phyloP scores from a whole-genome alignment of 495 filamentous ascomycete species.

The Clohesyomyces aquaticus region DNA sequence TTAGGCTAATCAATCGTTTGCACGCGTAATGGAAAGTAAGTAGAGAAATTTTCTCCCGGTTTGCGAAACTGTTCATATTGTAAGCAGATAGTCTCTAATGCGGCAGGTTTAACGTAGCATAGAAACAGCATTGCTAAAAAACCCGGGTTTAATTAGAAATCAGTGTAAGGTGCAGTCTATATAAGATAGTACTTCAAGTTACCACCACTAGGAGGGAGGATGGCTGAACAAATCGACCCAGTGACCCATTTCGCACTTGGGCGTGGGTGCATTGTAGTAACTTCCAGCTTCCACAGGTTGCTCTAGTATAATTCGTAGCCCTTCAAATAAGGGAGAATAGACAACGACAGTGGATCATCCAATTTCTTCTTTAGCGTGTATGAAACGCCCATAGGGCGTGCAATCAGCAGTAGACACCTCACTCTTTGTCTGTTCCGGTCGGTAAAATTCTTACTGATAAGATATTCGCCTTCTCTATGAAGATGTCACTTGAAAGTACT shows the following conservation, averaged over 20 bases:
- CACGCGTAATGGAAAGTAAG: no score
- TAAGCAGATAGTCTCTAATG: no score
- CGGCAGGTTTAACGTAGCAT: no score
- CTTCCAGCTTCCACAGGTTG: not conserved
- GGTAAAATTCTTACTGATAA: not conserved
- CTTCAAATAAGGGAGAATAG: not conserved
- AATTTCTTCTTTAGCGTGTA: not conserved
- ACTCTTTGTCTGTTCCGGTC: not conserved
- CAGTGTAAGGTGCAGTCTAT: no score
- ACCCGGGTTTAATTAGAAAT: no score
- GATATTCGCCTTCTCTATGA: not conserved
- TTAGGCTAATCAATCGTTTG: no score
- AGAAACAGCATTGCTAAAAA: no score
- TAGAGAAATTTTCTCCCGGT: no score
- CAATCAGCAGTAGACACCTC: not conserved
- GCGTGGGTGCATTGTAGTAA: not conserved
- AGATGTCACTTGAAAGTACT: not conserved
- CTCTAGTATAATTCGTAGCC: slow-evolving; percentile 1
- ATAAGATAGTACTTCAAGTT: no score
- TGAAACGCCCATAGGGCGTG: not conserved
- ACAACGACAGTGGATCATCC: not conserved
- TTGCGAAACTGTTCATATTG: no score
- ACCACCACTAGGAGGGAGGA: no score
- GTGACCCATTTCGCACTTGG: not conserved
- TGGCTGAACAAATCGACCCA: slow-evolving; percentile 1